Base-by-base conservation (phyloP, 495 filamentous ascomycete species). In the Pseudevernia furfuracea region DNA sequence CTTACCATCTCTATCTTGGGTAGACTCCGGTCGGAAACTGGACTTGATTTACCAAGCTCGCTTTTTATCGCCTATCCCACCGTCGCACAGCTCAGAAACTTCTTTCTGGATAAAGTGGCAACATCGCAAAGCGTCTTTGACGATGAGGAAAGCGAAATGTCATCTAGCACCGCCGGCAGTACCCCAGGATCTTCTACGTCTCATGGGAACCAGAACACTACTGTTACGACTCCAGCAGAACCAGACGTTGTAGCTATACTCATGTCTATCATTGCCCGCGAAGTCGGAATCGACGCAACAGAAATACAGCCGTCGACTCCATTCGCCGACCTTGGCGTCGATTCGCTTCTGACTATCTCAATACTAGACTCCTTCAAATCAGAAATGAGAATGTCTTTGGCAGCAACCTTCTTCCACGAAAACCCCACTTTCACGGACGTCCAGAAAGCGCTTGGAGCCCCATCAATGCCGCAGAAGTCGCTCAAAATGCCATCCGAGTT, bases 261-360 rank as follows among this genome's bases (percentile, higher is more conserved):
- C 49, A 69, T 30, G 61, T 58, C 38, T 43, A 76, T 77, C 39
- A 71, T 79, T 41, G 77, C 77, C 7, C 67, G 74, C 59, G 77
- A 79, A 67, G 77, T 78, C 71, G 77, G 77, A 61, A 72, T 79
- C 38, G 75, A 75, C 52, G 67, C 73, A 41, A 71, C 74, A 52
- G 77, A 79, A 59, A 73, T 79, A 32, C 58, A 66, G 39, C 37
- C 61, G 68, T 72, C 52, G 75, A 78, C 71, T 19, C 59, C 53
- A 48, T 61, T 81, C 57, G 73, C 66, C 12, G 76, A 80, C 41
- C 74, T 81, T 71, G 80, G 80, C 10, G 71, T 83, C 64, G 81
- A 82, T 59, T 82, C 80, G 8, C 70, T 82, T 19, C 74, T 81
- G 67, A 78, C 79, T 3, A 71, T 82, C 9, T 79, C 77, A 0